Base-by-base conservation (phyloP, 257 asterid genomes). In the Solanum piurae region DNA sequence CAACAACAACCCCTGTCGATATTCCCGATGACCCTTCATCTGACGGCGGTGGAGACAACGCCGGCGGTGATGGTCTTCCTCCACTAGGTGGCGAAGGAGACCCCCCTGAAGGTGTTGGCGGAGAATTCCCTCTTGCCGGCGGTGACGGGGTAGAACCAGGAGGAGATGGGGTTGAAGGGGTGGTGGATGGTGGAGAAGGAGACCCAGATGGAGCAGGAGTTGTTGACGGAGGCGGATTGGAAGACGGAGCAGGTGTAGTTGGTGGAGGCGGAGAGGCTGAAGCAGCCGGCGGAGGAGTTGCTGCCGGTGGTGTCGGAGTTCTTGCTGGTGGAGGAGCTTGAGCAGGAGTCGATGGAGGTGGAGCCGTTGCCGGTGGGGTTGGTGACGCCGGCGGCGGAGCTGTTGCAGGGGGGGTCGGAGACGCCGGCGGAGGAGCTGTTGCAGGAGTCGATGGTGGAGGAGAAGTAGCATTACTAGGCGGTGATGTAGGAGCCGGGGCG, bases 1-100 rank as follows among this genome's bases (percentile, higher is more conserved):
- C 98, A 16, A 94, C 93, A 20, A 93, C 94, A 88, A 66, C 10
- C 52, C 92, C 94, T 5, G 94, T 90, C 9, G 98, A 88, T 25
- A 92, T 88, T 10, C 89, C 92, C 33, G 92, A 86, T 18, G 91
- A 55, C 34, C 88, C 88, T 3, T 12, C 74, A n/a, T 90, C 86
- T 23, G 89, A 23, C 20, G 95, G 88, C 1, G 94, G 92, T 37
- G 95, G 75, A 9, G 91, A 62, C 3, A 46, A 86, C 1, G 79
- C n/a, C 21, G 91, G 89, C 5, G 93, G 66, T 36, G 95, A 79
- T 44, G 87, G n/a, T 1, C 89, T 44, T 8, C 90, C 89, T 52
- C 90, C 64, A 4, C 90, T 87, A 5, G 92, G 23, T 7, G 84
- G 55, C 7, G 31, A 40, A 1, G 84, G 88, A 25, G 88, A 3